Evolutionary conservation across 2,329 filamentous ascomycete species (phyloP).

Genomic region (Fusarium redolens): DNA sequence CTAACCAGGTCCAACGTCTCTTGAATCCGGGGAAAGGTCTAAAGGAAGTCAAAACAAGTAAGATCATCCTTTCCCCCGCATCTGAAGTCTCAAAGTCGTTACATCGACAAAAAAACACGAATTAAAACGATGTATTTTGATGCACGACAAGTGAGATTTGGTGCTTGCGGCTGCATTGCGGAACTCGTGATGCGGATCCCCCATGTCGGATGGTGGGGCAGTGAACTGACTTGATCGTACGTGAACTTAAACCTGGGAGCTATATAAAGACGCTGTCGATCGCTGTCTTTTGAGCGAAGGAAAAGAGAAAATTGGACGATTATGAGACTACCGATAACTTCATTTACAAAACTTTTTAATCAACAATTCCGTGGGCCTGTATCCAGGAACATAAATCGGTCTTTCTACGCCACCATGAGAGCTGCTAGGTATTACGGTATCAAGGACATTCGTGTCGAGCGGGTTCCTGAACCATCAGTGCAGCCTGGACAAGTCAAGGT

Average conservation of each 20-base stretch:
- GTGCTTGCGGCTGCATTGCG: constrained; percentile 7
- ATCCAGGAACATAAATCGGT: background rate
- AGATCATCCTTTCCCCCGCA: constrained; percentile 29
- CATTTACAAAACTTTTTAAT: background rate
- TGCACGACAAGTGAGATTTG: background rate
- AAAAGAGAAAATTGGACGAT: background rate
- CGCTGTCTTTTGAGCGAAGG: background rate
- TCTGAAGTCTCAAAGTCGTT: background rate
- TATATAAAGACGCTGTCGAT: constrained; percentile 23
- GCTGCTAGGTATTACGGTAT: constrained; percentile 66
- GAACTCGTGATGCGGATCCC: constrained; percentile 1
- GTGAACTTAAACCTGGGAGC: background rate
- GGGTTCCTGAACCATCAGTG: constrained; percentile 60
- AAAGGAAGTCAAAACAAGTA: constrained; percentile 8
- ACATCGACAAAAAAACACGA: background rate
- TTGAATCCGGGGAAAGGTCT: constrained; percentile 1
- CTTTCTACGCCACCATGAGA: constrained; percentile 60
- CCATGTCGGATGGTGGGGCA: constrained; percentile 19
- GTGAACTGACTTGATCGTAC: constrained; percentile 34
- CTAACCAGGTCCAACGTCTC: constrained; percentile 5
- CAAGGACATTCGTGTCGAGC: constrained; percentile 65
- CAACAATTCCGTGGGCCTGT: background rate
- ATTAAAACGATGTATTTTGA: background rate
- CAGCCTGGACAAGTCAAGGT: constrained; percentile 61
- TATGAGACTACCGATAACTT: background rate